Conservation (phyloP, 192 early-diverging fungal genomes). For the Backusella sp. region DNA sequence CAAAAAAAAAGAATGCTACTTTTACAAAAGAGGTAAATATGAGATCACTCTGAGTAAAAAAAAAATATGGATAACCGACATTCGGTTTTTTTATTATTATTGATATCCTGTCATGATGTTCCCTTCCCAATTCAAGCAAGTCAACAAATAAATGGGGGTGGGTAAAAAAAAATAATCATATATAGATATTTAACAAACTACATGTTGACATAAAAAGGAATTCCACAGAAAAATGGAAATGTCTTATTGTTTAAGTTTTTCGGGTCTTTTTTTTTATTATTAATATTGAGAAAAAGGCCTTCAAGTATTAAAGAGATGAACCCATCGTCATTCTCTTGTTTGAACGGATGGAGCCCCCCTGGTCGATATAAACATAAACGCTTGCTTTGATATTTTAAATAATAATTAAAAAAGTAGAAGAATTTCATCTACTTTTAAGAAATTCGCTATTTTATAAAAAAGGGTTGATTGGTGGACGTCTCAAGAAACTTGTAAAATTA, state of each 20-base stretch:
- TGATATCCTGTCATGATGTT: not conserved
- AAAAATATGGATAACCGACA: no score
- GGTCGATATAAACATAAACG: not conserved
- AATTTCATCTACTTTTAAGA: not conserved
- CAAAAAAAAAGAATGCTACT: not conserved
- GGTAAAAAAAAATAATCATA: not conserved
- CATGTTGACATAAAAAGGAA: not conserved
- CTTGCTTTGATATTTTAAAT: not conserved
- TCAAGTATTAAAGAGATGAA: no score
- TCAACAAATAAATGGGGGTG: not conserved
- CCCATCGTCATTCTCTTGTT: no score
- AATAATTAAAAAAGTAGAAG: not conserved
- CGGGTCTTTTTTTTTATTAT: not conserved
- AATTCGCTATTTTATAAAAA: not conserved
- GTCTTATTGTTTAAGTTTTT: not conserved
- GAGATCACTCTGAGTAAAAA: not conserved
- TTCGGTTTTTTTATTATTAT: no score
- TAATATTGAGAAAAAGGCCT: not conserved
- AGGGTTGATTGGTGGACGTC: not conserved
- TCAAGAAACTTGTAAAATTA: not conserved
- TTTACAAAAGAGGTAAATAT: not conserved
- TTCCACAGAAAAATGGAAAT: not conserved
- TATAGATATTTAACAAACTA: not conserved
- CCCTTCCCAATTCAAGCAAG: not conserved
- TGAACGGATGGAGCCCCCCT: not conserved